Conservation (phyloP, 2,329 filamentous ascomycete genomes). For the Alternaria metachromatica region DNA sequence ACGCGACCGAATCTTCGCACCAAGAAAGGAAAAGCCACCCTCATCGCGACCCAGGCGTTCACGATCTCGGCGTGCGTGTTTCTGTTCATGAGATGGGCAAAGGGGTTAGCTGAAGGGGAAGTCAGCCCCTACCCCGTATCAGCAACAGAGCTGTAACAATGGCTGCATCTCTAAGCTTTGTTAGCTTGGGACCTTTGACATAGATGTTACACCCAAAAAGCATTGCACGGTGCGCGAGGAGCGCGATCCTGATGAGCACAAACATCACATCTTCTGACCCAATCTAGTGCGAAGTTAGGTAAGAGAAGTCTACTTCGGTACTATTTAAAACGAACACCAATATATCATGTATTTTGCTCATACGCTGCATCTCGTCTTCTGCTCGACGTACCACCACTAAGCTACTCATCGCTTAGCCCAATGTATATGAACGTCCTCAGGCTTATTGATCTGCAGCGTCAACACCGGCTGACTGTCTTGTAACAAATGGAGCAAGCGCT, state of each 20-base stretch:
- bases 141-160: neutral
- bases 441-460: constrained; percentile 16
- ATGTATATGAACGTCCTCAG: constrained; percentile 1
- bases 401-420: neutral
- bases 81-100: neutral
- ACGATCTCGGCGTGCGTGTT: neutral
- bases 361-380: neutral
- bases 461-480: constrained; percentile 14
- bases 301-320: neutral
- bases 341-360: neutral
- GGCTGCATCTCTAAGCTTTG: neutral
- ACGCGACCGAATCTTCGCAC: constrained; percentile 20
- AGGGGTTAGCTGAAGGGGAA: neutral
- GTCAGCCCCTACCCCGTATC: neutral
- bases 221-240: neutral
- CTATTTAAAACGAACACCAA: neutral
- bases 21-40: constrained; percentile 9
- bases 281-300: neutral
- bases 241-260: neutral
- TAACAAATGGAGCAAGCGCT: constrained; percentile 9
- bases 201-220: neutral
- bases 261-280: neutral
- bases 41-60: constrained; percentile 16
- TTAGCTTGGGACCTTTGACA: neutral
- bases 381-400: neutral